These are phyloP conservation scores for Magnolia kwangsiensis DNA, from an alignment of 164 flowering plant species.

Conservation along the genomic window DNA sequence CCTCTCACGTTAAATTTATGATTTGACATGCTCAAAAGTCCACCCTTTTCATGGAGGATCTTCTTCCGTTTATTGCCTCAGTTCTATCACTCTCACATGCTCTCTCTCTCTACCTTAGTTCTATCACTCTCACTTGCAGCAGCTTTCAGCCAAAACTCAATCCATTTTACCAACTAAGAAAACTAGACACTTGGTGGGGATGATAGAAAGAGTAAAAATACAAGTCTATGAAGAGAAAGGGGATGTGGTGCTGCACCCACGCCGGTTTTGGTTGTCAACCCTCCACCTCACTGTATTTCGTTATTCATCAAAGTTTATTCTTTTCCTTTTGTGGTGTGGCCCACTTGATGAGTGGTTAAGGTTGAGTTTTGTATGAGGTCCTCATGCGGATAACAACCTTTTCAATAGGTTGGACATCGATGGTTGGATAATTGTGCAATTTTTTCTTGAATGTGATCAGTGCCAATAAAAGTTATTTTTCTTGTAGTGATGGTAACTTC, in stretches of 20 bases:
- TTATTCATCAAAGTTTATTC: too few species aligned
- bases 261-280: background rate
- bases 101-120: background rate
- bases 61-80: constrained; percentile 2
- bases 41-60: constrained; percentile 30
- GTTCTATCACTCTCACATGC: constrained; percentile 2
- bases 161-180: constrained; percentile 7
- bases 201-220: background rate
- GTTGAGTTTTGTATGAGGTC: too few species aligned
- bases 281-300: too few species aligned
- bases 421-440: too few species aligned
- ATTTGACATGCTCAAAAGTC: constrained; percentile 39
- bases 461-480: too few species aligned
- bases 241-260: background rate
- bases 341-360: too few species aligned
- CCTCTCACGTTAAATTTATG: constrained; percentile 25
- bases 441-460: too few species aligned
- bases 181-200: background rate
- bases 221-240: constrained; percentile 1
- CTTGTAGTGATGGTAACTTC: too few species aligned
- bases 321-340: too few species aligned
- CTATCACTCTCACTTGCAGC: background rate
- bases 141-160: background rate
- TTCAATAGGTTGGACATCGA: too few species aligned
- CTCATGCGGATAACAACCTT: too few species aligned